Conservation (phyloP, 2,329 filamentous ascomycete species). For the Cercospora sp. region DNA sequence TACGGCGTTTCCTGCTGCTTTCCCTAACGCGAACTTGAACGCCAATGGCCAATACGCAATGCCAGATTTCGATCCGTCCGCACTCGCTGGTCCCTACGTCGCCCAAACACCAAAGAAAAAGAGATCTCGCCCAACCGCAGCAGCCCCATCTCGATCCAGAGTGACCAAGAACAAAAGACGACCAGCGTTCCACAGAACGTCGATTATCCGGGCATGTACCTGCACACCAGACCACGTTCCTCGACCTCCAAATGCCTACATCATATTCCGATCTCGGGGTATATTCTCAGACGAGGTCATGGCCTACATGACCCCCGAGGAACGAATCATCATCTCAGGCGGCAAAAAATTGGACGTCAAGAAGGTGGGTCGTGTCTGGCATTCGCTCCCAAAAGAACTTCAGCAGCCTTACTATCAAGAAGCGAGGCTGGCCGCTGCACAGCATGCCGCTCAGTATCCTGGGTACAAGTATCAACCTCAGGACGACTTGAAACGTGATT, state of each 20-base stretch:
- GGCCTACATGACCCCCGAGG: neutral
- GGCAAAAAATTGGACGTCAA: neutral
- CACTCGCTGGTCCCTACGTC: neutral
- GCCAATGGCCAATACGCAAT: neutral
- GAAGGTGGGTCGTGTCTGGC: neutral
- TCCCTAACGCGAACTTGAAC: neutral
- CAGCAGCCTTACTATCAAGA: neutral
- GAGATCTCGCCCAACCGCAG: neutral
- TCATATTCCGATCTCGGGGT: neutral
- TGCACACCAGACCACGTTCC: neutral
- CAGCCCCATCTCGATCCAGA: neutral
- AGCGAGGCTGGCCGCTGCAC: neutral
- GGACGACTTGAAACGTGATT: neutral
- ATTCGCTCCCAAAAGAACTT: neutral
- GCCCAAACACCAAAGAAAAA: neutral
- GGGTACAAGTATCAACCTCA: neutral
- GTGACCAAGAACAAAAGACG: neutral
- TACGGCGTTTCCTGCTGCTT: neutral
- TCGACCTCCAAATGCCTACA: neutral
- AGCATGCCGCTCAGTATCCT: neutral
- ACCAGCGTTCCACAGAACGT: neutral
- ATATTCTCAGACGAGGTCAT: neutral
- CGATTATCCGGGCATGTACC: neutral
- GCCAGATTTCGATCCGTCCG: neutral
- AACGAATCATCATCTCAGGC: neutral